Percentiles rank a stretch among this genome's conserved stretches.
Evolutionary conservation across 306 rosid genomes (phyloP).

Genomic region (Pachyrhizus erosus): DNA sequence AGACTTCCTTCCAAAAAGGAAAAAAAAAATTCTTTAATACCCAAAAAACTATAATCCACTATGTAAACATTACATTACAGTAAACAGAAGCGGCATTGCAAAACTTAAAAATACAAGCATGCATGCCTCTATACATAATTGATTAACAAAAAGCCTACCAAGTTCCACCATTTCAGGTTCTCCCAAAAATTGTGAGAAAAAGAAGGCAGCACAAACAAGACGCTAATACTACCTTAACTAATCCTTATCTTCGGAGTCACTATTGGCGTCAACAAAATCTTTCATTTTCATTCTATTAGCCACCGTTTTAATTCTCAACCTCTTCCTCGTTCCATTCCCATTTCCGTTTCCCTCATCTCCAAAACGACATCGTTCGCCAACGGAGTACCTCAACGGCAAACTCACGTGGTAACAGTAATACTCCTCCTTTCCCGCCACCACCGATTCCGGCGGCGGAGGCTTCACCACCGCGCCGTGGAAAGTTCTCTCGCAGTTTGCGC

Average conservation of each 20-base stretch:
- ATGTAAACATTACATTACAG: conserved; percentile 22
- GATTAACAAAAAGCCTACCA: background rate
- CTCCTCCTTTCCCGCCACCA: conserved; percentile 60
- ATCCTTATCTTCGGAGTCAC: conserved; percentile 8
- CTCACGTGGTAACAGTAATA: conserved; percentile 53
- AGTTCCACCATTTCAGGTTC: background rate
- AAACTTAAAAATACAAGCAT: conserved; percentile 23
- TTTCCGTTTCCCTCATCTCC: background rate
- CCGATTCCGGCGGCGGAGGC: conserved; percentile 48
- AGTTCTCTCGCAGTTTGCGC: conserved; percentile 59
- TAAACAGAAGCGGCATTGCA: conserved; percentile 29
- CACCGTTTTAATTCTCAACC: conserved; percentile 49
- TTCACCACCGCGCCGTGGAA: conserved; percentile 70
- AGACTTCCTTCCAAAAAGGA: background rate
- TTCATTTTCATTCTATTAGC: conserved; percentile 44
- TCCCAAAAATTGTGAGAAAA: background rate
- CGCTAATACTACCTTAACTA: background rate
- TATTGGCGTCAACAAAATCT: background rate
- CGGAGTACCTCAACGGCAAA: conserved; percentile 43
- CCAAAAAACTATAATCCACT: background rate
- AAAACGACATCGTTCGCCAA: background rate
- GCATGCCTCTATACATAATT: background rate
- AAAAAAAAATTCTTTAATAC: no score
- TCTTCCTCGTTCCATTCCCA: conserved; percentile 28
- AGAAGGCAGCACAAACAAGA: no score